Conservation (phyloP, 139 green algal species). For the Marvania coccoides region DNA sequence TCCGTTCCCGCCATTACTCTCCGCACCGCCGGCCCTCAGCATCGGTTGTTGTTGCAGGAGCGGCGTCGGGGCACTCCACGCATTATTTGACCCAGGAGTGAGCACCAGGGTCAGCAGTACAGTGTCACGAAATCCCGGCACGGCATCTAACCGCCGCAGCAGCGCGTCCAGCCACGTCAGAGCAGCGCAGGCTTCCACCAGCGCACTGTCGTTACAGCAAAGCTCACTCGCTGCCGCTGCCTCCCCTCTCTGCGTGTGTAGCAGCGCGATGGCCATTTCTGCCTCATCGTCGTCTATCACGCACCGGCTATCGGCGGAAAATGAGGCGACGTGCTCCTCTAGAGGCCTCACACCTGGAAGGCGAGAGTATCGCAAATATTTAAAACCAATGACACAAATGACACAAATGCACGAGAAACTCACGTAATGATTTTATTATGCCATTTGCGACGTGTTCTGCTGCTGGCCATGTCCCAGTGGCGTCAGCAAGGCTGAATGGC, state of each 20-base stretch:
- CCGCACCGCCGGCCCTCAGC: background rate
- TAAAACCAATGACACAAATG: too few species aligned
- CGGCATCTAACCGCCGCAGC: constrained; percentile 17
- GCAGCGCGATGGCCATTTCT: background rate
- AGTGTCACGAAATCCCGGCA: constrained; percentile 17
- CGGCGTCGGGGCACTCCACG: background rate
- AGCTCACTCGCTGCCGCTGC: constrained; percentile 1
- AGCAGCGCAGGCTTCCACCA: background rate
- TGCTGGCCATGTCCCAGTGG: background rate
- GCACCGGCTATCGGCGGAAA: background rate
- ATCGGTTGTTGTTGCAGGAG: background rate
- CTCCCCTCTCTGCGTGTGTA: constrained; percentile 6
- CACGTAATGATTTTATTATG: background rate
- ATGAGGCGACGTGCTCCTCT: background rate
- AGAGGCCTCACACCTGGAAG: background rate
- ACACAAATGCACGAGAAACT: background rate
- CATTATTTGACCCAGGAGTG: background rate
- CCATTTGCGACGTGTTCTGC: background rate
- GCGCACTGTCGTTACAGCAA: too few species aligned
- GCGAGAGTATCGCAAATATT: too few species aligned
- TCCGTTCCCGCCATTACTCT: background rate
- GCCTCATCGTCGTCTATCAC: background rate
- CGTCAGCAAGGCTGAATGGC: constrained; percentile 12
- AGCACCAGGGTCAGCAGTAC: constrained; percentile 35
- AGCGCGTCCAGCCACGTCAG: constrained; percentile 44